Evolutionary conservation across 2,329 filamentous ascomycete species (phyloP).

Genomic region (Epichloe festucae): DNA sequence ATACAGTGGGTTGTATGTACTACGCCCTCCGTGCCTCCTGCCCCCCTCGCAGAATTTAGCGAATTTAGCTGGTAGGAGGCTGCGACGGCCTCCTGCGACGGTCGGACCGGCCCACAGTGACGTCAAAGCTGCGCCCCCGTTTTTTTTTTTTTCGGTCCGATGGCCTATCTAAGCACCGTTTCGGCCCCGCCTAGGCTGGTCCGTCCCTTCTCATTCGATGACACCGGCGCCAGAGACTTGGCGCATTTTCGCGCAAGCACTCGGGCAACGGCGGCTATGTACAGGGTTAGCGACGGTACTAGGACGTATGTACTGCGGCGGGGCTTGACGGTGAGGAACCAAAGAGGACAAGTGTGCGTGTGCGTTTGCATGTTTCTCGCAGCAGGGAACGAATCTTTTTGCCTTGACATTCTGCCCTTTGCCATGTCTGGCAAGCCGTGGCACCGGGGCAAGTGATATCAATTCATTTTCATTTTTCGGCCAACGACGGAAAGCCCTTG

Average conservation of each 20-base stretch:
- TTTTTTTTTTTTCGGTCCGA: constrained; percentile 10
- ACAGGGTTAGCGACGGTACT: not conserved
- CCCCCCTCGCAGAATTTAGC: not conserved
- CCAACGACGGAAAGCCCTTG: too few relatives aligned
- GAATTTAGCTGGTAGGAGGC: not conserved
- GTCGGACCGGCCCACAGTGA: constrained; percentile 14
- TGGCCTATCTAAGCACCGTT: constrained; percentile 16
- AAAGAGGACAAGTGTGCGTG: not conserved
- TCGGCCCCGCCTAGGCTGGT: constrained; percentile 12
- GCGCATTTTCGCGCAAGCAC: not conserved
- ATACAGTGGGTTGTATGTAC: not conserved
- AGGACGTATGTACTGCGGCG: too few relatives aligned
- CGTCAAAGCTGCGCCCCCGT: constrained; percentile 15
- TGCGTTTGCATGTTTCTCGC: not conserved
- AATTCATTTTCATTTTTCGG: too few relatives aligned
- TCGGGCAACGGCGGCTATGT: not conserved
- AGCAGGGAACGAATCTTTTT: not conserved
- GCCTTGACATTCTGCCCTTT: not conserved
- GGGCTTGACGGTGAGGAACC: not conserved
- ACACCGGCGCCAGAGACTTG: too few relatives aligned
- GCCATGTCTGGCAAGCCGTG: not conserved
- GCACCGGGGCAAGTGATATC: too few relatives aligned
- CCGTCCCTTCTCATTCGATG: not conserved
- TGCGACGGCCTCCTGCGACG: not conserved
- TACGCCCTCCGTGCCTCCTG: not conserved